Base-by-base conservation (phyloP, 257 asterid species). In the Salvia splendens region DNA sequence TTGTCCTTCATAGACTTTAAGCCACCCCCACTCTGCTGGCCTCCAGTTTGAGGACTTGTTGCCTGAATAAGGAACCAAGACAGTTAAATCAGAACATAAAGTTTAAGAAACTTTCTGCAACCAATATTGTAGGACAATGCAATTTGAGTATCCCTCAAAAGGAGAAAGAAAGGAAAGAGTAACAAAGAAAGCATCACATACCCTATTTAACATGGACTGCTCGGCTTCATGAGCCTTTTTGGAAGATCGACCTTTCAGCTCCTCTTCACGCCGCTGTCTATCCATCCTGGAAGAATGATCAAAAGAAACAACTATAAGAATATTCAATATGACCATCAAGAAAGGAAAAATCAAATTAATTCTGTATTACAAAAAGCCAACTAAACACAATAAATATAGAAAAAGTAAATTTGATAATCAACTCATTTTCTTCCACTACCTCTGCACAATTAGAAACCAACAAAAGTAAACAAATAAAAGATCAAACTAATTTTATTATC, bases 181-280 rank as follows among this genome's bases (percentile, higher is more conserved):
- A 50, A 16, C 53, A 73, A 56, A 6, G 6, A 2, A 66, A 30
- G 12, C 51, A 53, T 50, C 16, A 17, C 36, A 60, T 85, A 90
- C 99, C 93, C 95, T 75, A 75, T 86, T 85, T 47, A 85, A 63
- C 48, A 83, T 77, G 75, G 97, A 79, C 77, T 87, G 97, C 72
- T 93, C 99, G 4, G 89, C 89, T 6, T 93, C 97, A 65, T 70
- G 71, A 49, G 72, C 89, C 82, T 86, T 93, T 74, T 88, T 93
- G 59, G 95, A 89, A 55, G 95, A 79, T 42, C 94, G 89, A 14
- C 80, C 88, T 77, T 93, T 93, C 76, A 82, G 66, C 82, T 93
- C 99, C 41, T 90, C 99, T 75, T 90, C 99, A 35, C 96, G 96
- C 8, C 99, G 82, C 71, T 90, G 98, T 72, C 96, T 80, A 74